Percentiles rank a stretch among this genome's conserved stretches.
phyloP scores from a whole-genome alignment of 495 filamentous ascomycete genomes.

The Penicillium cinerascens region DNA sequence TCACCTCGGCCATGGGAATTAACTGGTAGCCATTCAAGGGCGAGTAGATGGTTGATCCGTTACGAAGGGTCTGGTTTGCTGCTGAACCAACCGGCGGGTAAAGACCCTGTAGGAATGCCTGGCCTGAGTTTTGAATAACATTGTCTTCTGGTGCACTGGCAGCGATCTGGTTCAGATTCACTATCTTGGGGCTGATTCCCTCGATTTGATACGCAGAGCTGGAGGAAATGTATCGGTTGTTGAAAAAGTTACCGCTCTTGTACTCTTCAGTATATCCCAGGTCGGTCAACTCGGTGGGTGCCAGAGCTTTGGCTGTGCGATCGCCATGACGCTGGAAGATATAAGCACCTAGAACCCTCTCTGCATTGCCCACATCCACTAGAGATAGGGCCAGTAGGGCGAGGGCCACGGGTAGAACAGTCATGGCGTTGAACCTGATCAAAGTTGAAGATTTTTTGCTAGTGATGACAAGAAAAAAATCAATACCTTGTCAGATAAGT shows the following conservation, averaged over 20 bases:
- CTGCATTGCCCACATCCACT: conserved; percentile 5
- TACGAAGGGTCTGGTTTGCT: conserved; percentile 36
- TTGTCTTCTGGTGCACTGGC: conserved; percentile 51
- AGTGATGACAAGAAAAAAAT: not conserved
- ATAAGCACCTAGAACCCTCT: conserved; percentile 12
- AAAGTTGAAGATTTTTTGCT: not conserved
- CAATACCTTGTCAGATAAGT: not conserved
- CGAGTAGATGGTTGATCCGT: conserved; percentile 45
- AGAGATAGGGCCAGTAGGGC: not conserved
- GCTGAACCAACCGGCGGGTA: conserved; percentile 49
- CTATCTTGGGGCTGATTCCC: conserved; percentile 49
- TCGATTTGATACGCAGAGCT: conserved; percentile 43
- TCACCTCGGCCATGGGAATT: conserved; percentile 27
- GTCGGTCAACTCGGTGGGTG: conserved; percentile 40
- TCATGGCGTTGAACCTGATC: not conserved
- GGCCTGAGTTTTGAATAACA: conserved; percentile 51
- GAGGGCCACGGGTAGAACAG: not conserved
- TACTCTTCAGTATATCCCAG: conserved; percentile 56
- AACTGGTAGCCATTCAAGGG: conserved; percentile 53
- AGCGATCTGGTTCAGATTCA: conserved; percentile 51
- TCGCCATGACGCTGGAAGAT: conserved; percentile 20
- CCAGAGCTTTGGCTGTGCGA: conserved; percentile 10
- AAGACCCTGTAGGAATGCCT: conserved; percentile 53
- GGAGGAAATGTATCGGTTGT: conserved; percentile 52
- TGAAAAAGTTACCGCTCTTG: conserved; percentile 55